Conservation (phyloP, 192 early-diverging fungal species). For the Glomus cerebriforme region DNA sequence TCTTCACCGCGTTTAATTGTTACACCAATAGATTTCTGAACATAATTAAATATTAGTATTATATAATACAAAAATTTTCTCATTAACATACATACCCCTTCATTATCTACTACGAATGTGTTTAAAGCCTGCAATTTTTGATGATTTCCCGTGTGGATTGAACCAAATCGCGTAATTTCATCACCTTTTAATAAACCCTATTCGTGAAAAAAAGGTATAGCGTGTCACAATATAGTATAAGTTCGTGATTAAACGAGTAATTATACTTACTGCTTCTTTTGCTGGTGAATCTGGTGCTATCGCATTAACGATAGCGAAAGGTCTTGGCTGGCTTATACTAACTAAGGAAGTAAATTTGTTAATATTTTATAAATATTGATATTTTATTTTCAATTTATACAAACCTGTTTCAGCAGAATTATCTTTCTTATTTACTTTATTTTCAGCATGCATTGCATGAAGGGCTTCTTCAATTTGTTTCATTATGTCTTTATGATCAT, state of each 20-base stretch:
- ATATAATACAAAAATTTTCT: neutral
- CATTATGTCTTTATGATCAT: conserved; percentile 58
- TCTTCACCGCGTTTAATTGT: conserved; percentile 40
- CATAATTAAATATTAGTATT: neutral
- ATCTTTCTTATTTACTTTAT: conserved; percentile 21
- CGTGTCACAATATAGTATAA: neutral
- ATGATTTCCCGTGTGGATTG: conserved; percentile 39
- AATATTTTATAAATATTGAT: neutral
- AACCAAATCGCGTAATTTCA: conserved; percentile 49
- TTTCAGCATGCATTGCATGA: conserved; percentile 50
- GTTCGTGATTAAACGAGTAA: neutral
- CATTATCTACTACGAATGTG: conserved; percentile 38
- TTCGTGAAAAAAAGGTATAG: neutral
- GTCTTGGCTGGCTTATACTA: neutral
- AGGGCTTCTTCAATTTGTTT: conserved; percentile 49
- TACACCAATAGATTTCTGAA: conserved; percentile 44
- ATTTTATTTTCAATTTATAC: neutral
- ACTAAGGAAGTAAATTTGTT: neutral
- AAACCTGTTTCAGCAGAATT: neutral
- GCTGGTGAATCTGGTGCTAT: conserved; percentile 63
- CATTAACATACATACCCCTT: conserved; percentile 35
- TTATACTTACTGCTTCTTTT: conserved; percentile 42
- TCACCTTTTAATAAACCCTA: conserved; percentile 52
- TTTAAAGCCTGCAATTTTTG: conserved; percentile 44
- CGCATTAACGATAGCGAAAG: conserved; percentile 57